These are phyloP conservation scores for Debaryomyces subglobosus DNA, from an alignment of 1,139 yeast genomes.

Conservation along the genomic window DNA sequence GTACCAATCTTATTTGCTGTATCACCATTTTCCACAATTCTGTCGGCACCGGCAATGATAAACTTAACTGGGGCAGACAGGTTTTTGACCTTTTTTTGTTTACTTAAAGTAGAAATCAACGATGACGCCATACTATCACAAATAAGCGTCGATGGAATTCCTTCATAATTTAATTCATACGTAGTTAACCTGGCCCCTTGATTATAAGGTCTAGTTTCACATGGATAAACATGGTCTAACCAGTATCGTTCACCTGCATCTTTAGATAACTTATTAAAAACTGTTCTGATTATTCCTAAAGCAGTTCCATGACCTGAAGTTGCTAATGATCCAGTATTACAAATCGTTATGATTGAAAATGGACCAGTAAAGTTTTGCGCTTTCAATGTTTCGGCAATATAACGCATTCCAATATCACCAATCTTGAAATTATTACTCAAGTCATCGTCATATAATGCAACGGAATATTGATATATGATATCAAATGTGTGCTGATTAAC, in stretches of 20 bases:
- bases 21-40: slow-evolving; percentile 90
- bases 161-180: slow-evolving; percentile 81
- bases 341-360: slow-evolving; percentile 82
- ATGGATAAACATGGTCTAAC: slow-evolving; percentile 74
- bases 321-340: slow-evolving; percentile 88
- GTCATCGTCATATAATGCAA: slow-evolving; percentile 71
- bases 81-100: slow-evolving; percentile 21
- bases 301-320: slow-evolving; percentile 99
- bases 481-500: slow-evolving; percentile 34
- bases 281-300: slow-evolving; percentile 82
- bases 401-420: slow-evolving; percentile 81
- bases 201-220: slow-evolving; percentile 95
- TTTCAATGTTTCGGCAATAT: slow-evolving; percentile 52
- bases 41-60: slow-evolving; percentile 97
- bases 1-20: slow-evolving; percentile 98
- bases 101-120: slow-evolving; percentile 47
- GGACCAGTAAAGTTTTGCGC: slow-evolving; percentile 60
- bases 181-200: slow-evolving; percentile 96
- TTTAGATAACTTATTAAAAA: slow-evolving; percentile 47
- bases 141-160: slow-evolving; percentile 83
- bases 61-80: slow-evolving; percentile 68
- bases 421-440: slow-evolving; percentile 72
- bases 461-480: slow-evolving; percentile 53
- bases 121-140: slow-evolving; percentile 94
- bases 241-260: slow-evolving; percentile 38